Evolutionary conservation across 225 moss, liverwort and hornwort species (phyloP).

Genomic region (Marchantia polymorpha): DNA sequence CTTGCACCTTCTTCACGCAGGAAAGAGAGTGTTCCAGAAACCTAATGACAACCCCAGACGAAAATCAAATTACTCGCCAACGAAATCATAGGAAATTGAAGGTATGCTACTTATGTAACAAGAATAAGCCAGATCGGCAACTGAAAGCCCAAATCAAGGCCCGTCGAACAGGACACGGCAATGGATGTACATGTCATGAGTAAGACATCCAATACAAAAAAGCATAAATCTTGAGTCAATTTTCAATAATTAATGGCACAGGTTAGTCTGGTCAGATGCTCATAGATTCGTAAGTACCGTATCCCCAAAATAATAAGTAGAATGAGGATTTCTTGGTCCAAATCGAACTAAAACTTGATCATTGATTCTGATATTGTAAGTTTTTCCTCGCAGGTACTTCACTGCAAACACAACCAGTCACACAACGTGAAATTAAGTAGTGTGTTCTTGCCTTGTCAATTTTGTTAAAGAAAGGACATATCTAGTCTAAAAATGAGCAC

Average conservation of each 20-base stretch:
- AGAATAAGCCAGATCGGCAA: too few species aligned
- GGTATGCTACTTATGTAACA: too few species aligned
- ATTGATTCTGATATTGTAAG: conserved; percentile 91
- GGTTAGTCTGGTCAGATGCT: background rate
- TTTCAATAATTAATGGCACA: background rate
- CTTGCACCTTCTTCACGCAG: conserved; percentile 75
- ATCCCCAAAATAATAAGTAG: conserved; percentile 80
- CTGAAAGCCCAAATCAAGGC: too few species aligned
- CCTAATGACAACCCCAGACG: conserved; percentile 40
- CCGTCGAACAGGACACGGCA: too few species aligned
- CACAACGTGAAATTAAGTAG: too few species aligned
- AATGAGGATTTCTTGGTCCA: conserved; percentile 86
- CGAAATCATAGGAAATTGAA: too few species aligned
- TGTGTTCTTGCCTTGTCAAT: too few species aligned
- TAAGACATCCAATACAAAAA: too few species aligned
- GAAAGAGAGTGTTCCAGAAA: conserved; percentile 88
- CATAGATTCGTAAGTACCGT: conserved; percentile 44
- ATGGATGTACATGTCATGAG: too few species aligned
- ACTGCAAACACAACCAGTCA: conserved; percentile 42
- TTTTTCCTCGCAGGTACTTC: conserved; percentile 65
- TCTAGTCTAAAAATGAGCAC: too few species aligned
- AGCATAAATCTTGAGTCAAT: background rate
- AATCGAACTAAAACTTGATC: conserved; percentile 91
- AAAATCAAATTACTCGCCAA: background rate
- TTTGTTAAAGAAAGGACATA: too few species aligned